Conservation (phyloP, 352 stramenopile species). For the Globisporangium cystogenes region DNA sequence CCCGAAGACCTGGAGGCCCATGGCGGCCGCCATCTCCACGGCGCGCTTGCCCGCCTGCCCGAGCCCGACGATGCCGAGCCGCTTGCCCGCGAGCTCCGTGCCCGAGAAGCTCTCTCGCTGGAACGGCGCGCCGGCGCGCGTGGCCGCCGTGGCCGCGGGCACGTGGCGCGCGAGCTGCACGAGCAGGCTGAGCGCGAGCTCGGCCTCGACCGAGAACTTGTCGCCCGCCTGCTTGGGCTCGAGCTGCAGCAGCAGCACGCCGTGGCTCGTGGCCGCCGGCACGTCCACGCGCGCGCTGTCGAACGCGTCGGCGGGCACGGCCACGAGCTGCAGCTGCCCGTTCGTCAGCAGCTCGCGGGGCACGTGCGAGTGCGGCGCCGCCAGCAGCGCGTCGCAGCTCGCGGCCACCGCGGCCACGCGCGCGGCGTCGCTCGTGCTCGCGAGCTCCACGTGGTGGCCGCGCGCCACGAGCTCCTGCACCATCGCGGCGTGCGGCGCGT, state of each 20-base stretch:
- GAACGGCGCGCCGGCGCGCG: conserved; percentile 15
- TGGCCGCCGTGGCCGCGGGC: conserved; percentile 38
- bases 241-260: conserved; percentile 71
- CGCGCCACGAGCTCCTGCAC: conserved; percentile 69
- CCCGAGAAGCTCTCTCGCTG: conserved; percentile 49
- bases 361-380: conserved; percentile 42
- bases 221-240: conserved; percentile 69
- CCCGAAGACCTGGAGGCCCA: conserved; percentile 60
- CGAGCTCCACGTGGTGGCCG: conserved; percentile 56
- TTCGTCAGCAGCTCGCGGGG: conserved; percentile 32
- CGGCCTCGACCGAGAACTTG: conserved; percentile 68
- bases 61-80: conserved; percentile 65
- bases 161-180: conserved; percentile 62
- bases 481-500: conserved; percentile 43
- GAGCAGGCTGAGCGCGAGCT: conserved; percentile 57
- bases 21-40: conserved; percentile 65
- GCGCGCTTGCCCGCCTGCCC: conserved; percentile 66
- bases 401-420: conserved; percentile 22
- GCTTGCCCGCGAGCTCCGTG: conserved; percentile 55
- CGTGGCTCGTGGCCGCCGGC: conserved; percentile 70
- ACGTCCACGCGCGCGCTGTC: conserved; percentile 61
- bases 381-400: conserved; percentile 61
- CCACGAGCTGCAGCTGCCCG: conserved; percentile 50
- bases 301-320: conserved; percentile 46
- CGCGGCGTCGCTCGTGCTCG: conserved; percentile 20